Percentiles rank a stretch among this genome's conserved stretches.
phyloP scores from a whole-genome alignment of 2,329 filamentous ascomycete species.

The Colletotrichum gigasporum region DNA sequence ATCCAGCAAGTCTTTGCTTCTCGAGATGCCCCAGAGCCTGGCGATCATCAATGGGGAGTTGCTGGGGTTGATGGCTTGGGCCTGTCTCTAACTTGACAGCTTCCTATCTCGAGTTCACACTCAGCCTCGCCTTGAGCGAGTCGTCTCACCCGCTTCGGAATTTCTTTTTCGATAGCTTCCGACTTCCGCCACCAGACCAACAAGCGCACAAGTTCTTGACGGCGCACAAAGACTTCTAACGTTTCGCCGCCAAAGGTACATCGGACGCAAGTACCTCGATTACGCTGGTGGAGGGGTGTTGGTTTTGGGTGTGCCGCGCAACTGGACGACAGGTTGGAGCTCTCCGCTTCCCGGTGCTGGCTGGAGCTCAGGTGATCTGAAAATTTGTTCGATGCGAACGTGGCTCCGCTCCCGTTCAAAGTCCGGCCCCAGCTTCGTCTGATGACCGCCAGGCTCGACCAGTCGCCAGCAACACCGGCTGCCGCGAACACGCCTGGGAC shows the following conservation, averaged over 20 bases:
- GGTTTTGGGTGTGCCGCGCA: conserved; percentile 23
- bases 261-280: conserved; percentile 14
- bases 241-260: conserved; percentile 9
- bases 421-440: conserved; percentile 28
- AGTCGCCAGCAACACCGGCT: conserved; percentile 23
- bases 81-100: neutral
- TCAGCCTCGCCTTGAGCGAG: neutral
- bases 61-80: neutral
- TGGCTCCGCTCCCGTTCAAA: conserved; percentile 26
- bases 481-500: conserved; percentile 21
- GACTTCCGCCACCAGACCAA: neutral
- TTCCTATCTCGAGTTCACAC: neutral
- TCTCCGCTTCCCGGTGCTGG: conserved; percentile 23
- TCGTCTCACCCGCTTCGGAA: neutral
- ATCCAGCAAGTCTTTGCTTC: neutral
- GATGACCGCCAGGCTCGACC: conserved; percentile 24
- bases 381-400: conserved; percentile 28
- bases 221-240: neutral
- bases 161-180: neutral
- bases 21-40: neutral
- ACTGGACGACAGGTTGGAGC: conserved; percentile 22
- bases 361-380: conserved; percentile 31
- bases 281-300: conserved; percentile 6
- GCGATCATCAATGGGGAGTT: conserved; percentile 2
- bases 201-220: neutral